phyloP scores from a whole-genome alignment of 2,329 filamentous ascomycete species.

The Aspergillus sojae region DNA sequence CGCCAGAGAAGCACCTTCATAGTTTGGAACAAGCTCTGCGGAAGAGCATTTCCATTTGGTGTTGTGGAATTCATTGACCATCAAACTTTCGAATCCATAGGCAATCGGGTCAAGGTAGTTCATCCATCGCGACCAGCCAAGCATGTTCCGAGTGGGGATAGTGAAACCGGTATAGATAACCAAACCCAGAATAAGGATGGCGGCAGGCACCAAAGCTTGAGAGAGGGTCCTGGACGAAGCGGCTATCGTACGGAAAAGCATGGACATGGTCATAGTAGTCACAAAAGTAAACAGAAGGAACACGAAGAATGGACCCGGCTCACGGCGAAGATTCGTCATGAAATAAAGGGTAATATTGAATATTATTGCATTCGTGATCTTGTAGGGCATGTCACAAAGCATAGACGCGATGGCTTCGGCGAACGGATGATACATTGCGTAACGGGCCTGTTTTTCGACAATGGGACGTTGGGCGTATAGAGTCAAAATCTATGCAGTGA shows the following conservation, averaged over 20 bases:
- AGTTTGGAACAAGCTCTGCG: conserved; percentile 34
- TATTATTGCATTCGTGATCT: conserved; percentile 67
- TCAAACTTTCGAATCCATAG: conserved; percentile 78
- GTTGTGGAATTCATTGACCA: conserved; percentile 76
- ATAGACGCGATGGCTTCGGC: conserved; percentile 9
- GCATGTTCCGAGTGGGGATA: conserved; percentile 59
- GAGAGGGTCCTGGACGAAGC: conserved; percentile 68
- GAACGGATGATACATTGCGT: conserved; percentile 21
- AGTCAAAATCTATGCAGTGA: conserved; percentile 66
- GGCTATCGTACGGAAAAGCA: conserved; percentile 77
- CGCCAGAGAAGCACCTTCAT: conserved; percentile 31
- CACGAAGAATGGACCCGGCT: conserved; percentile 77
- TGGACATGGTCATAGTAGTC: conserved; percentile 74
- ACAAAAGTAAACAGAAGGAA: conserved; percentile 75
- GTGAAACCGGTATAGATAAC: conserved; percentile 51
- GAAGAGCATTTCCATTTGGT: conserved; percentile 60
- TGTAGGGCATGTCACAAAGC: conserved; percentile 64
- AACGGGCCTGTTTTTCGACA: conserved; percentile 20
- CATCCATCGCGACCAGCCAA: conserved; percentile 77
- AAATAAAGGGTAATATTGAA: conserved; percentile 84
- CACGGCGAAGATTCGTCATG: conserved; percentile 75
- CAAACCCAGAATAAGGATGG: conserved; percentile 44
- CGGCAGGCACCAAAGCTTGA: conserved; percentile 56
- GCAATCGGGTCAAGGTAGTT: conserved; percentile 75
- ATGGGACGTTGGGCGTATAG: conserved; percentile 44